These are phyloP conservation scores for Termitomyces sp. DNA, from an alignment of 768 basidiomycete species.

Conservation along the genomic window DNA sequence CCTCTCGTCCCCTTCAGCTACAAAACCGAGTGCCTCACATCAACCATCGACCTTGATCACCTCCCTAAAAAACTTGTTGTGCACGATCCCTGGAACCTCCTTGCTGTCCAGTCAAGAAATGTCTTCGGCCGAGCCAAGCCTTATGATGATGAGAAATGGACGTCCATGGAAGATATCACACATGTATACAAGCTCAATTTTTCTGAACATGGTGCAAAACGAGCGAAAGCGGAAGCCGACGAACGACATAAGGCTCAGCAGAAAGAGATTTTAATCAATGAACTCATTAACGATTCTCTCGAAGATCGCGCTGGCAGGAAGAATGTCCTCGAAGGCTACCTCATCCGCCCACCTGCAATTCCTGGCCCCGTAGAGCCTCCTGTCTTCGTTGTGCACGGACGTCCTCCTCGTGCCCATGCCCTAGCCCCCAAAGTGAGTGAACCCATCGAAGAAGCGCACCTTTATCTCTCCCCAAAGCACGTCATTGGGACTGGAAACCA, in stretches of 20 bases:
- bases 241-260: background rate
- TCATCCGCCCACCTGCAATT: constrained; percentile 5
- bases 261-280: background rate
- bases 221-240: background rate
- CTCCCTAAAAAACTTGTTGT: constrained; percentile 36
- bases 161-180: constrained; percentile 22
- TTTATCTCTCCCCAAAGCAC: constrained; percentile 38
- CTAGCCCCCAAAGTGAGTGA: background rate
- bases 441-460: constrained; percentile 35
- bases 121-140: background rate
- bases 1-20: constrained; percentile 33
- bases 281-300: background rate
- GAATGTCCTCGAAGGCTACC: background rate
- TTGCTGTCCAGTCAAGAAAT: constrained; percentile 14
- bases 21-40: constrained; percentile 16
- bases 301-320: background rate
- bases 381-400: constrained; percentile 24
- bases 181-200: constrained; percentile 26
- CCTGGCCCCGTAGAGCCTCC: constrained; percentile 16
- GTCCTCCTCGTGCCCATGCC: constrained; percentile 12
- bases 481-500: constrained; percentile 45
- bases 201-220: constrained; percentile 5
- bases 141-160: constrained; percentile 18
- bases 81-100: constrained; percentile 36
- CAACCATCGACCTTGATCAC: constrained; percentile 19